These are phyloP conservation scores for Agrocybe praecox DNA, from an alignment of 768 basidiomycete genomes.

Conservation along the genomic window DNA sequence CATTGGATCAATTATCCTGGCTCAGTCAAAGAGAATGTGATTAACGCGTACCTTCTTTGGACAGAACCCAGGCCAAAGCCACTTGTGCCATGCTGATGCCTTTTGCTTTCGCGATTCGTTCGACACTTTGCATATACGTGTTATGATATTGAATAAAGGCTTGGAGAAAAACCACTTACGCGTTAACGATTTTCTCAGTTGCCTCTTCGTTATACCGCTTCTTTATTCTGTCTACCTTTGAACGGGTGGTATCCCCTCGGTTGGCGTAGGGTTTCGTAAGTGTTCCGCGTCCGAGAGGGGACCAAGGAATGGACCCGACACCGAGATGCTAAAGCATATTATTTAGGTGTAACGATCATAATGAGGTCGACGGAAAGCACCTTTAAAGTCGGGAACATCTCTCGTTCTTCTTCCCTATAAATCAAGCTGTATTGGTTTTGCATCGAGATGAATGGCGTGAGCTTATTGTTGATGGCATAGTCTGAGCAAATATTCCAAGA, in stretches of 20 bases:
- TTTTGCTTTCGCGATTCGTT: constrained; percentile 54
- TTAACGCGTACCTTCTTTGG: constrained; percentile 34
- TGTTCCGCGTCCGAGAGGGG: constrained; percentile 55
- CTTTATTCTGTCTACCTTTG: constrained; percentile 35
- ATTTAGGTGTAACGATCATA: background rate
- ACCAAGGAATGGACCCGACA: constrained; percentile 62
- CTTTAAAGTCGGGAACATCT: constrained; percentile 64
- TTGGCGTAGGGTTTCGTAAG: constrained; percentile 39
- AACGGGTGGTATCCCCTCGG: constrained; percentile 38
- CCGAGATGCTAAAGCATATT: constrained; percentile 43
- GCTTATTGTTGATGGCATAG: constrained; percentile 59
- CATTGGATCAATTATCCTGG: too few species aligned
- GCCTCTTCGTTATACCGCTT: constrained; percentile 23
- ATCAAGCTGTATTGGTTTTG: constrained; percentile 66
- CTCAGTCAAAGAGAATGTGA: background rate
- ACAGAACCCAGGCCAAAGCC: constrained; percentile 52
- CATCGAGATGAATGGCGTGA: constrained; percentile 69
- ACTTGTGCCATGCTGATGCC: constrained; percentile 60
- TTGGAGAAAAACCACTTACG: constrained; percentile 28
- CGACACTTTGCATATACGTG: constrained; percentile 38
- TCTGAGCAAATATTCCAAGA: constrained; percentile 37
- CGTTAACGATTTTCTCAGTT: constrained; percentile 37
- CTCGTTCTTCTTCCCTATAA: constrained; percentile 68
- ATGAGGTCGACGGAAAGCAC: constrained; percentile 19
- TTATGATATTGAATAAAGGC: background rate